A percentile compares a stretch with the other conserved stretches of the same genome.
Conservation (phyloP, 495 filamentous ascomycete genomes). For the Darksidea phi region DNA sequence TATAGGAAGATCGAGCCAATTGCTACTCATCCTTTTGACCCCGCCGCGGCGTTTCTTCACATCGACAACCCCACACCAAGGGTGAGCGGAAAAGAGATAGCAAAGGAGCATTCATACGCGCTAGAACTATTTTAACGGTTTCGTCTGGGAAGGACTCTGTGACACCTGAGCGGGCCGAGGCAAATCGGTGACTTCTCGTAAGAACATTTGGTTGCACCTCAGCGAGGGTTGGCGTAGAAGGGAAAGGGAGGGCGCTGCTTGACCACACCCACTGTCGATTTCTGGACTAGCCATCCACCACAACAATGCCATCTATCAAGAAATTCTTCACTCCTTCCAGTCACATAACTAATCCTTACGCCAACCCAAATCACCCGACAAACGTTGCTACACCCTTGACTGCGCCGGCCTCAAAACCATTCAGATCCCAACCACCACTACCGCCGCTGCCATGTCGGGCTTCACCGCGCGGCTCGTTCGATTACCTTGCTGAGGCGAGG, state of each 20-base stretch:
- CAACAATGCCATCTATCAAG: neutral
- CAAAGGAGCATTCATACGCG: no score
- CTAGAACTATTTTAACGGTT: no score
- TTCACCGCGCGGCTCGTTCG: neutral
- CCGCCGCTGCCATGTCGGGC: neutral
- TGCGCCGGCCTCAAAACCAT: neutral
- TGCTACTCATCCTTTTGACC: no score
- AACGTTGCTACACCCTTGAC: neutral
- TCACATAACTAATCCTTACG: constrained; percentile 11
- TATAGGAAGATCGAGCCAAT: neutral
- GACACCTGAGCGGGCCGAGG: no score
- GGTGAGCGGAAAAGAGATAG: no score
- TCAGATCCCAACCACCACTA: neutral
- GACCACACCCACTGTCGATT: neutral
- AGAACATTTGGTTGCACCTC: no score
- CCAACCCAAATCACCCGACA: constrained; percentile 10
- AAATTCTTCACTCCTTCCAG: constrained; percentile 2
- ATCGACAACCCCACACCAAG: no score
- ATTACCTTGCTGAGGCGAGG: constrained; percentile 16
- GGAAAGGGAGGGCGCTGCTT: no score
- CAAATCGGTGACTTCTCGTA: no score
- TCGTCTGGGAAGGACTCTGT: no score
- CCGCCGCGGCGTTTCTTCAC: no score
- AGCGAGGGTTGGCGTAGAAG: no score
- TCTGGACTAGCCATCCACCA: neutral